Evolutionary conservation across 345 rosid genomes (phyloP).

Genomic region (Pseudoturritis turrita): DNA sequence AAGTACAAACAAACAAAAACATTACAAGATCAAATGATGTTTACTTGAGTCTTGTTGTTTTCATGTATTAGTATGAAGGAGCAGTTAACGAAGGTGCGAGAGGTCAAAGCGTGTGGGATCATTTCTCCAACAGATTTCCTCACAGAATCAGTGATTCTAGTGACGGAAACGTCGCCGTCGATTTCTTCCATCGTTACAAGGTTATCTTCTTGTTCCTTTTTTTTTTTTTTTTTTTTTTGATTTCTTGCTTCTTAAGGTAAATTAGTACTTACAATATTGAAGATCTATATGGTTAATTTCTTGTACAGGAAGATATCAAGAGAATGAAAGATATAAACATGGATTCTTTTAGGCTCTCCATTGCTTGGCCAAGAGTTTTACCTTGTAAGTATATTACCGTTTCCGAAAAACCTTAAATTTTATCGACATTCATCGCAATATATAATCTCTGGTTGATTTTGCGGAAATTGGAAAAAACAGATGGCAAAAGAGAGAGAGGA

Average conservation of each 20-base stretch:
- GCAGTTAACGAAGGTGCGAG: conserved; percentile 20
- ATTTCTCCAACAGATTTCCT: conserved; percentile 31
- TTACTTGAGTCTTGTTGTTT: neutral
- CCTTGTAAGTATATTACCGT: conserved; percentile 31
- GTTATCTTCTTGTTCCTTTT: neutral
- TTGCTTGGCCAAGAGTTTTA: conserved; percentile 50
- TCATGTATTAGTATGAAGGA: conserved; percentile 25
- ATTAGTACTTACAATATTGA: neutral
- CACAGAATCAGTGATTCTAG: conserved; percentile 30
- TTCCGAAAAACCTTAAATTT: neutral
- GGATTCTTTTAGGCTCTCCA: conserved; percentile 48
- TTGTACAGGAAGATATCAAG: conserved; percentile 33
- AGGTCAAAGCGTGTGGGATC: conserved; percentile 38
- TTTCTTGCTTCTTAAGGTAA: conserved; percentile 17
- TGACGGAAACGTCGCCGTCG: conserved; percentile 35
- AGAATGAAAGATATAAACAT: conserved; percentile 38
- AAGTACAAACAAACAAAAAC: neutral
- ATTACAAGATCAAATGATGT: neutral
- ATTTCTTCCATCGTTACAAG: conserved; percentile 40
- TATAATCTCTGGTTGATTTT: conserved; percentile 16
- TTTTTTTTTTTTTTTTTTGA: neutral
- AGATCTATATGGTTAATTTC: conserved; percentile 4
- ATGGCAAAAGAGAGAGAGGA: conserved; percentile 34
- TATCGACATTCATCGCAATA: neutral
- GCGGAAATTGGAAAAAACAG: conserved; percentile 5